Conservation (phyloP, 2,329 filamentous ascomycete genomes). For the Colletotrichum noveboracense region DNA sequence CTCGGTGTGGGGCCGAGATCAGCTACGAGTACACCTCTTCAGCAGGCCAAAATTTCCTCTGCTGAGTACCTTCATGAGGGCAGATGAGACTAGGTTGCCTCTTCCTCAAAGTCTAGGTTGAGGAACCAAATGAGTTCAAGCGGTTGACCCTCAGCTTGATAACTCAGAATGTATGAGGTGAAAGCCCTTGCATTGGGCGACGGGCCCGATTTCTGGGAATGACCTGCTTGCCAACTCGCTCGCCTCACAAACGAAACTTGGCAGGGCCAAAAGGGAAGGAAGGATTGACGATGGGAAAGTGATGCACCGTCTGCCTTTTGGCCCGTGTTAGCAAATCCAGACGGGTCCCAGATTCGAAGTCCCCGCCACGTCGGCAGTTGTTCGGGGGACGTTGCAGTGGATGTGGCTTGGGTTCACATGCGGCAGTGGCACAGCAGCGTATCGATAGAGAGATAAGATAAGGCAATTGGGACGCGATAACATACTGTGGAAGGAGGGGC, state of each 20-base stretch:
- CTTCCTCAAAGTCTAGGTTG: not conserved
- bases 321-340: not conserved
- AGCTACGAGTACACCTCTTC: not conserved
- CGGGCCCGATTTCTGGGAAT: not conserved
- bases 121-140: not conserved
- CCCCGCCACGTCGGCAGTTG: not conserved
- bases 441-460: not conserved
- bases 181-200: not conserved
- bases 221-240: not conserved
- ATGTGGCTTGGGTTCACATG: not conserved
- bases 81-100: not conserved
- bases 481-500: not conserved
- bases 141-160: not conserved
- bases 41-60: not conserved
- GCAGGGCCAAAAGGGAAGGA: not conserved
- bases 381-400: not conserved
- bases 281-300: fast-evolving
- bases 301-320: not conserved
- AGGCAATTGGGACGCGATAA: fast-evolving
- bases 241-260: fast-evolving
- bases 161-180: not conserved
- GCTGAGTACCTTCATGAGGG: not conserved
- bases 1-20: not conserved
- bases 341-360: not conserved
- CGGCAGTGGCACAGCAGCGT: not conserved